A percentile compares a stretch with the other conserved stretches of the same genome.
Evolutionary conservation across 2,329 filamentous ascomycete genomes (phyloP).

Genomic region (Botrytis byssoidea): DNA sequence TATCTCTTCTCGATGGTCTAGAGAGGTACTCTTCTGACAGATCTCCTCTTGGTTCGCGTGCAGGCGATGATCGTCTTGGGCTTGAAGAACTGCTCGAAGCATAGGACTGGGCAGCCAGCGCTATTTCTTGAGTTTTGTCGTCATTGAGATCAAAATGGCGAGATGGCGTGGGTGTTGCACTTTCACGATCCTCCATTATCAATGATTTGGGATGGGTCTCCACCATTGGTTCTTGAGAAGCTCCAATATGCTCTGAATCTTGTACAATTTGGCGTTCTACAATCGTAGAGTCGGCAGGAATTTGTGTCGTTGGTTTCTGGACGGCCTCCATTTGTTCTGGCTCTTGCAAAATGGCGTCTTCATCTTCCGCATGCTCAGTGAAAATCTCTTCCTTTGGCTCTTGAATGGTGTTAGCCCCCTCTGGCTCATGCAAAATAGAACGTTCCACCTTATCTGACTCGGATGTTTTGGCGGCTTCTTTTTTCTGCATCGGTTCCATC

Average conservation of each 20-base stretch:
- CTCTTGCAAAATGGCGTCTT: background rate
- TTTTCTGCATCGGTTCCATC: background rate
- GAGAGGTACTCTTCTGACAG: conserved; percentile 22
- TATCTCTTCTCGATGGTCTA: conserved; percentile 26
- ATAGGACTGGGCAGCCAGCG: background rate
- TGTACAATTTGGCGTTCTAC: conserved; percentile 30
- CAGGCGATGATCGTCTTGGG: background rate
- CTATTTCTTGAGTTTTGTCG: background rate
- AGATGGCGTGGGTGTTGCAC: background rate
- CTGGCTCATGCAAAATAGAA: background rate
- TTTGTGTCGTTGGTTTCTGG: background rate
- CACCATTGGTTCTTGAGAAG: conserved; percentile 20
- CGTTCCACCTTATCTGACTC: background rate
- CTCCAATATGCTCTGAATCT: conserved; percentile 25
- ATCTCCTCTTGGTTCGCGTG: conserved; percentile 20
- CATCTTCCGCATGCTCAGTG: background rate
- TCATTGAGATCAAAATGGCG: background rate
- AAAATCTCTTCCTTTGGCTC: too few relatives aligned
- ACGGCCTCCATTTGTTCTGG: background rate
- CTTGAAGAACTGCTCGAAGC: background rate
- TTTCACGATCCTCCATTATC: conserved; percentile 1
- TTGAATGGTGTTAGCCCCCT: background rate
- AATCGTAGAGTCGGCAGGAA: background rate
- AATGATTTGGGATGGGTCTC: conserved; percentile 1
- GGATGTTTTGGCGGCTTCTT: background rate